Base-by-base conservation (phyloP, 306 rosid species). In the Acacia melanoxylon region DNA sequence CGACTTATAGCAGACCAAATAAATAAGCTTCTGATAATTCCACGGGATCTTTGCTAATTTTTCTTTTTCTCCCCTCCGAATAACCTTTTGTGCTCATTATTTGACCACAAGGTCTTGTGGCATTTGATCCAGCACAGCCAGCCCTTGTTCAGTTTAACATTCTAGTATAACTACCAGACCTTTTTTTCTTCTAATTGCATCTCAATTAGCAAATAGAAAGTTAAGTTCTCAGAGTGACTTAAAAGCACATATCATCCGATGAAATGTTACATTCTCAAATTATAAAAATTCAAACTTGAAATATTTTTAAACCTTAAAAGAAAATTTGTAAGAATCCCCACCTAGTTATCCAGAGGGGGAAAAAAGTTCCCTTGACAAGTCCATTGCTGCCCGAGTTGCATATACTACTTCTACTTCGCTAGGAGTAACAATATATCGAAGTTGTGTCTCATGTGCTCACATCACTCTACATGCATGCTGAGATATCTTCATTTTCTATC, bases 1-100 rank as follows among this genome's bases (percentile, higher is more conserved):
- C n/a, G 77, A 70, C 42, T 52, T 82, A 72, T 35, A 48, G n/a
- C 2, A 42, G 11, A 15, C 27, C 82, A 48, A 46, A 80, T 10
- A 62, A 12, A 74, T 44, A 77, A 20, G 72, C 67, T 6, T 78
- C 74, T 33, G 19, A 48, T 1, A 62, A 65, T 49, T 49, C 20
- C 56, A 49, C 4, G 7, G 61, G 15, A 8, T 27, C 52, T 10
- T 48, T 25, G 33, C 15, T 29, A 16, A 3, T 48, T 15, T 8
- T 33, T 16, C 24, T 27, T 27, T 25, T 25, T 72, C 25, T 48
- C 58, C n/a, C 17, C 62, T 24, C 61, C 12, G 3, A 72, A 24
- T n/a, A 48, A 19, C 62, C 37, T 72, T 27, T 48, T 27, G 41
- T 29, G 11, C 37, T 24, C 35, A 16, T 8, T 16, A 46, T 71